Percentiles rank a stretch among this genome's conserved stretches.
Evolutionary conservation across 2,329 filamentous ascomycete genomes (phyloP).

Genomic region (Fusarium napiforme): DNA sequence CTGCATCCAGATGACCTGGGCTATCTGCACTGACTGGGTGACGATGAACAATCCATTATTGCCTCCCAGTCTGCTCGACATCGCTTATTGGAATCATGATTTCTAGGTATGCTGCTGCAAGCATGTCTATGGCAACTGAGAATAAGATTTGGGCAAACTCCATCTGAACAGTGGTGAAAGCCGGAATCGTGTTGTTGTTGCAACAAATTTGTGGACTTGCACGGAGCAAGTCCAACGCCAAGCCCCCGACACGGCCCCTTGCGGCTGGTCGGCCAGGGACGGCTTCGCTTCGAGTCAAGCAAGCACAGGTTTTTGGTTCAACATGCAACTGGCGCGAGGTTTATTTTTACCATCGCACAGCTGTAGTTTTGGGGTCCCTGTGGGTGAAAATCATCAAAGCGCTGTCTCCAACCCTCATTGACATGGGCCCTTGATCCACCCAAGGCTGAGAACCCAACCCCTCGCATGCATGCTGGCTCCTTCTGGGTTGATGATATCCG

Average conservation of each 20-base stretch:
- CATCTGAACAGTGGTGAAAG: not conserved
- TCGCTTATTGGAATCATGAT: not conserved
- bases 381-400: slow-evolving; percentile 38
- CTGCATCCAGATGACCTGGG: slow-evolving; percentile 36
- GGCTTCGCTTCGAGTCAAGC: slow-evolving; percentile 40
- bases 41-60: not conserved
- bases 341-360: slow-evolving; percentile 45
- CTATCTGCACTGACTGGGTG: not conserved
- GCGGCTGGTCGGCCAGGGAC: slow-evolving; percentile 41
- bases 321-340: slow-evolving; percentile 33
- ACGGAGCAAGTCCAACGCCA: slow-evolving; percentile 1
- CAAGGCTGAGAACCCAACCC: slow-evolving; percentile 37
- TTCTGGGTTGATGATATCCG: slow-evolving; percentile 32
- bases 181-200: slow-evolving; percentile 22
- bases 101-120: not conserved
- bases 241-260: slow-evolving; percentile 33
- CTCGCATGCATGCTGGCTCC: slow-evolving; percentile 42
- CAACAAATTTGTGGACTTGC: slow-evolving; percentile 17
- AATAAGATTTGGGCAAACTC: slow-evolving; percentile 1
- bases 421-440: slow-evolving; percentile 34
- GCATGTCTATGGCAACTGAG: slow-evolving; percentile 20
- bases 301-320: slow-evolving; percentile 32
- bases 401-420: slow-evolving; percentile 30
- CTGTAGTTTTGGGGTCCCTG: slow-evolving; percentile 30
- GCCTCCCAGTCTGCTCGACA: not conserved